Conservation (phyloP, 2,329 filamentous ascomycete species). For the Dendryphion nanum region DNA sequence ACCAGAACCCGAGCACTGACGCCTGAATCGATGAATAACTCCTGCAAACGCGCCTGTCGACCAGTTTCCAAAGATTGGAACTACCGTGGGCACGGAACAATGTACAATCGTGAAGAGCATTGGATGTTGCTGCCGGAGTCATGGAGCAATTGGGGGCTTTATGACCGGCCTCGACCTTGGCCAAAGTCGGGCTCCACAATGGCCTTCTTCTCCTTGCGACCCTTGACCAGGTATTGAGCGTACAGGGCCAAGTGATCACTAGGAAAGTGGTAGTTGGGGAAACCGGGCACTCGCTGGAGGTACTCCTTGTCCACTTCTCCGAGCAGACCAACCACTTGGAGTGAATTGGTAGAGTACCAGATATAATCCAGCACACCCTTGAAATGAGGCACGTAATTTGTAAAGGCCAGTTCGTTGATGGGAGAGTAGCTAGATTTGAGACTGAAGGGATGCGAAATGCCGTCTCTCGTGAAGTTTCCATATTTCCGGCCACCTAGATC, state of each 20-base stretch:
- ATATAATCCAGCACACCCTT: conserved; percentile 93
- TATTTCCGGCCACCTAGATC: conserved; percentile 83
- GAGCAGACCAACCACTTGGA: conserved; percentile 80
- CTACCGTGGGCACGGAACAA: conserved; percentile 7
- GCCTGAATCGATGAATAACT: conserved; percentile 27
- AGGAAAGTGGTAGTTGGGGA: conserved; percentile 92
- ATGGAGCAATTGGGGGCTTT: neutral
- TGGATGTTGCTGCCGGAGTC: conserved; percentile 3
- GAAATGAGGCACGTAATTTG: conserved; percentile 96
- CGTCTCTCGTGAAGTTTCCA: conserved; percentile 87
- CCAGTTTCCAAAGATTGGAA: conserved; percentile 26
- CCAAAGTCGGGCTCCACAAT: conserved; percentile 39
- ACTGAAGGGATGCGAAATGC: conserved; percentile 92
- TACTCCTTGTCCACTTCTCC: conserved; percentile 85
- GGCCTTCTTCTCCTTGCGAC: conserved; percentile 69
- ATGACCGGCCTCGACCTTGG: conserved; percentile 21
- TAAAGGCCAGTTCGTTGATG: conserved; percentile 85
- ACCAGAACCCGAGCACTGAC: conserved; percentile 13
- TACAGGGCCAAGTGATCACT: conserved; percentile 89
- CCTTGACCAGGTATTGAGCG: conserved; percentile 86
- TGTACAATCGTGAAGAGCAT: conserved; percentile 15
- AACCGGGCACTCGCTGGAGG: conserved; percentile 81
- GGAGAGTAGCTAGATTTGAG: conserved; percentile 85
- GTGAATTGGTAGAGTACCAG: conserved; percentile 90
- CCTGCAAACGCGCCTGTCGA: conserved; percentile 29